Evolutionary conservation across 331 rosid genomes (phyloP).

Genomic region (Malus hybrid): DNA sequence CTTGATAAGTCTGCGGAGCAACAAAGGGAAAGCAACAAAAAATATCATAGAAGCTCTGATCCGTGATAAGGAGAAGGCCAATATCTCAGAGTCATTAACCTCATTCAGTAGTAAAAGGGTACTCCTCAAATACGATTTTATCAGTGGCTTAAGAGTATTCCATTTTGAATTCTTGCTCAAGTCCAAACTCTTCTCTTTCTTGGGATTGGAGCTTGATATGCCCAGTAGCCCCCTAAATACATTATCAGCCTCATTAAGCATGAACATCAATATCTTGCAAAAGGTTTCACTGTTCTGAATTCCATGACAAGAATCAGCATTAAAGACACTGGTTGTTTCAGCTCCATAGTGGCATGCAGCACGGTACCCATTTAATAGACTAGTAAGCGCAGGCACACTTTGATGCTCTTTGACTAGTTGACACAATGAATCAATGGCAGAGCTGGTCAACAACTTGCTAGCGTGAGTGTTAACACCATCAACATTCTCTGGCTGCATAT

Average conservation of each 20-base stretch:
- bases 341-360: slow-evolving; percentile 61
- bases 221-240: slow-evolving; percentile 57
- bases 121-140: slow-evolving; percentile 77
- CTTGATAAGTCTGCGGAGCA: slow-evolving; percentile 59
- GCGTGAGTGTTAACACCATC: slow-evolving; percentile 9
- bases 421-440: slow-evolving; percentile 48
- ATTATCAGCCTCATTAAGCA: slow-evolving; percentile 64
- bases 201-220: slow-evolving; percentile 40
- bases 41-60: slow-evolving; percentile 59
- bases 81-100: slow-evolving; percentile 61
- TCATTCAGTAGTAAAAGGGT: slow-evolving; percentile 67
- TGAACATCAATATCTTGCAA: slow-evolving; percentile 52
- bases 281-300: slow-evolving; percentile 52
- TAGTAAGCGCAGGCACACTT: slow-evolving; percentile 52
- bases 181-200: slow-evolving; percentile 58
- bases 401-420: slow-evolving; percentile 48
- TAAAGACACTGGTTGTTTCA: slow-evolving; percentile 24
- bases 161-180: slow-evolving; percentile 57
- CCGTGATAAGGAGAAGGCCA: slow-evolving; percentile 52
- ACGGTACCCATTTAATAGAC: slow-evolving; percentile 72
- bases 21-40: slow-evolving; percentile 63
- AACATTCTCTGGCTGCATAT: slow-evolving; percentile 20
- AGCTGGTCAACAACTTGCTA: slow-evolving; percentile 40
- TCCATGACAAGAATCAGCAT: slow-evolving; percentile 25
- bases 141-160: slow-evolving; percentile 46